These are phyloP conservation scores for Hanseniaspora vineae DNA, from an alignment of 805 yeast species.

Conservation along the genomic window DNA sequence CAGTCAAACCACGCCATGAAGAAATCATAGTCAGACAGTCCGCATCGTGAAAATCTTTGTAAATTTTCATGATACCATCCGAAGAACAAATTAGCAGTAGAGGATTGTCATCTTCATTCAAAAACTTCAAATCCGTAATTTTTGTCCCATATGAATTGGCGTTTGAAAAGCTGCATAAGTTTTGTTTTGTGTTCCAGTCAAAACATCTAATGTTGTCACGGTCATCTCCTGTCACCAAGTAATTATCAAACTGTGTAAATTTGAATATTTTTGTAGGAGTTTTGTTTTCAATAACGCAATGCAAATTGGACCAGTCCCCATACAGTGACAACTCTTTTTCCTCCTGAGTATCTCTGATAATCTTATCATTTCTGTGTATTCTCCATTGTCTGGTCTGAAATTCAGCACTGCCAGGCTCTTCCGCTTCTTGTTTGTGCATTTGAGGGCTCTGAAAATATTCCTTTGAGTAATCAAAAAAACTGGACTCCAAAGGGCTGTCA, in stretches of 20 bases:
- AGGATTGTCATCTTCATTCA: slow-evolving; percentile 89
- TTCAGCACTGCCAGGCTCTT: slow-evolving; percentile 85
- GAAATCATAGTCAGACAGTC: slow-evolving; percentile 52
- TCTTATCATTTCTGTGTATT: slow-evolving; percentile 73
- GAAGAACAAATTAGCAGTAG: slow-evolving; percentile 77
- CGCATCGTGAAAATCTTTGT: slow-evolving; percentile 54
- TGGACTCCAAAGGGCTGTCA: slow-evolving; percentile 42
- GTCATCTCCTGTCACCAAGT: slow-evolving; percentile 68
- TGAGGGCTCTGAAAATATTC: slow-evolving; percentile 97
- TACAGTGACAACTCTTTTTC: slow-evolving; percentile 72
- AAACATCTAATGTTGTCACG: slow-evolving; percentile 73
- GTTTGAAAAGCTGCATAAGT: slow-evolving; percentile 59
- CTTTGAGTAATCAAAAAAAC: slow-evolving; percentile 58
- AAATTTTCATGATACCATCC: slow-evolving; percentile 87
- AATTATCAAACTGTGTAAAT: slow-evolving; percentile 86
- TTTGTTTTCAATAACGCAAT: slow-evolving; percentile 49
- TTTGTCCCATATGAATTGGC: slow-evolving; percentile 80
- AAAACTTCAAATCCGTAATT: slow-evolving; percentile 70
- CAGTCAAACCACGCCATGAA: slow-evolving; percentile 89
- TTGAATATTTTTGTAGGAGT: slow-evolving; percentile 68
- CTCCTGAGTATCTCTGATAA: slow-evolving; percentile 79
- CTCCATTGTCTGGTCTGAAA: slow-evolving; percentile 79
- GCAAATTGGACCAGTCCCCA: slow-evolving; percentile 72
- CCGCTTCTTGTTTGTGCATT: slow-evolving; percentile 69
- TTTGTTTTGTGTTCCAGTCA: slow-evolving; percentile 65